Evolutionary conservation across 176 grass and related monocot genomes (phyloP), one percentile per base, ranked within the genome.

Genomic region (Avena insularis): DNA sequence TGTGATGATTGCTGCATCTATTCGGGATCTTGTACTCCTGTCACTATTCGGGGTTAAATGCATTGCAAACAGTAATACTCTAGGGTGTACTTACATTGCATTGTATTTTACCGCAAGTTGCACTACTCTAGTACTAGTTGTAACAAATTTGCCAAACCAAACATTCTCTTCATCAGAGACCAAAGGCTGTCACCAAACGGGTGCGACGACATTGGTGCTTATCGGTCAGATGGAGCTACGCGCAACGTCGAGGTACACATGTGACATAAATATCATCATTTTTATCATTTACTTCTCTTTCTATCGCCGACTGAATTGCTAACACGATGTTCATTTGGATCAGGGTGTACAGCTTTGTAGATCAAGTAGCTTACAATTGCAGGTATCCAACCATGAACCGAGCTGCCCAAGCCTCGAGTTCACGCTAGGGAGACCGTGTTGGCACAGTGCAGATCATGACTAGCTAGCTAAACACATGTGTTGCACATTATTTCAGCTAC

Each of bases 361-460:
- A 84, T 87, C 91, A 13, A 88, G 51, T 67, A 71, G 79, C 49
- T 76, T 89, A 65, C 91, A 92, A 55, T 76, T 89, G 77, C 89
- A 93, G 48, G 54, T 82, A 75, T 68, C 90, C 25, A 79, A 57
- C 81, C 81, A 86, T 75, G 87, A 92, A 86, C 80, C 79, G 38
- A 88, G 87, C 47, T 66, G 50, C 75, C 94, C 91, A 47, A 93
- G 87, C 91, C 80, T 96, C 12, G 91, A 96, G 89, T 96, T 96
- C 87, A 96, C 94, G 1, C 65, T 96, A 49, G 91, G 94, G 64
- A 56, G 91, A 84, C 83, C 87, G 21, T 82, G 86, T 19, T 92
- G 87, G 89, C 68, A 86, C 0, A 38, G 63, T n/a, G 77, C 60
- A 11, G 87, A 86, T 17, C 89, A 81, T 80, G 91, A 92, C 75